These are phyloP conservation scores for Pseudopyricularia cyperi DNA, from an alignment of 2,329 filamentous ascomycete species.

Conservation along the genomic window DNA sequence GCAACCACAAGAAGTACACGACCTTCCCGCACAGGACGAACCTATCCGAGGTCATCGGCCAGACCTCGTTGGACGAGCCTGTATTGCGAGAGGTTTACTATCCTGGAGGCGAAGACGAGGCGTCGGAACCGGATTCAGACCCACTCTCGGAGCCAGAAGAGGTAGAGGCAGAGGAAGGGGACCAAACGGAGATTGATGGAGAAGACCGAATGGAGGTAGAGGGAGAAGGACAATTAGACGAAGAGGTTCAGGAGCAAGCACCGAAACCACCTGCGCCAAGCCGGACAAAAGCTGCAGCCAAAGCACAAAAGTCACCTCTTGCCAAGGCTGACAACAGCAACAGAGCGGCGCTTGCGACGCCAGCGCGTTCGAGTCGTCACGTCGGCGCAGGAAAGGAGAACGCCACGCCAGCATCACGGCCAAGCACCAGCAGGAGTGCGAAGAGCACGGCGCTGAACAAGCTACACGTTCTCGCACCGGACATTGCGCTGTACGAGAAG, in stretches of 20 bases:
- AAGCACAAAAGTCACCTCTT: constrained; percentile 2
- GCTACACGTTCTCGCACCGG: constrained; percentile 64
- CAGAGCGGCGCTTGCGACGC: constrained; percentile 20
- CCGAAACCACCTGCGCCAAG: constrained; percentile 1
- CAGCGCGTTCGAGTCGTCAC: constrained; percentile 28
- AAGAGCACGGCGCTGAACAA: constrained; percentile 73
- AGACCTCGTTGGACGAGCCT: constrained; percentile 62
- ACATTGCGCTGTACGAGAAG: constrained; percentile 84
- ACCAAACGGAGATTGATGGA: constrained; percentile 29
- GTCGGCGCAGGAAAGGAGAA: constrained; percentile 64
- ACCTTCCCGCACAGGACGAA: constrained; percentile 86
- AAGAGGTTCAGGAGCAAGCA: constrained; percentile 6
- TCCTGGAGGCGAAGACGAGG: constrained; percentile 41
- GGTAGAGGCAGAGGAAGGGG: constrained; percentile 24
- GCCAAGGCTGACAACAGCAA: constrained; percentile 2
- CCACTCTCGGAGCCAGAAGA: neutral
- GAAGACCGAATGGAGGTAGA: constrained; percentile 11
- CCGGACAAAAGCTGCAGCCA: constrained; percentile 8
- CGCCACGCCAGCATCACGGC: constrained; percentile 47
- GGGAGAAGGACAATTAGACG: constrained; percentile 5
- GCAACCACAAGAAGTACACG: constrained; percentile 62
- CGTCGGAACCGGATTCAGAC: constrained; percentile 6
- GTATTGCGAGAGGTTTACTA: constrained; percentile 55
- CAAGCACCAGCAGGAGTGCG: constrained; percentile 69
- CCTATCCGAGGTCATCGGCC: constrained; percentile 81